These are phyloP conservation scores for Camelina laxa DNA, from an alignment of 345 rosid genomes.

Conservation along the genomic window DNA sequence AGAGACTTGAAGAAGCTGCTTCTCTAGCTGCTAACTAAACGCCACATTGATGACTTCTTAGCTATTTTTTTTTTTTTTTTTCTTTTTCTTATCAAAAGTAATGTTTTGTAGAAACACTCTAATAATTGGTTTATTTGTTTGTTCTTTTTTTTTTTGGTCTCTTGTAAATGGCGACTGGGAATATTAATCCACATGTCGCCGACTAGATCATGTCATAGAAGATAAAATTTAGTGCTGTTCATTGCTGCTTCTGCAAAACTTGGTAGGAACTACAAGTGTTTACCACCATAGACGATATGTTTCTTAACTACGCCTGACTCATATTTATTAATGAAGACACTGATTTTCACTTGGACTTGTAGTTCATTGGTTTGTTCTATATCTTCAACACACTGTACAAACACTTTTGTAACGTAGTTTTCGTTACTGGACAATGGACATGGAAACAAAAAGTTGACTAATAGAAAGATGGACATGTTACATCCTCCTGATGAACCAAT, in stretches of 20 bases:
- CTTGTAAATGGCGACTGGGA: conserved; percentile 41
- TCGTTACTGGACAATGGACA: background rate
- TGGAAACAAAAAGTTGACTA: background rate
- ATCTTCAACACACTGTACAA: background rate
- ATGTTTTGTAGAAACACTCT: conserved; percentile 30
- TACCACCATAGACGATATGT: background rate
- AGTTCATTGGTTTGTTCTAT: background rate
- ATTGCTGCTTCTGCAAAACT: conserved; percentile 7
- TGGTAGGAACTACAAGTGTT: conserved; percentile 15
- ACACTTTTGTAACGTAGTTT: background rate
- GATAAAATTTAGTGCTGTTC: conserved; percentile 29
- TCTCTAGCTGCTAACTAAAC: conserved; percentile 38
- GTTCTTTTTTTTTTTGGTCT: conserved; percentile 21
- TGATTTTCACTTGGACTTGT: background rate
- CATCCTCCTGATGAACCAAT: background rate
- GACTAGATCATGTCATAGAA: conserved; percentile 28
- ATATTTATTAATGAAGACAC: background rate
- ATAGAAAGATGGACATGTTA: background rate
- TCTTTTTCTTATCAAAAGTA: conserved; percentile 22
- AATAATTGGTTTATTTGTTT: conserved; percentile 36
- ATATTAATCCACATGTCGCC: conserved; percentile 37
- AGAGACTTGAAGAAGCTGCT: conserved; percentile 55
- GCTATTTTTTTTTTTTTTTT: conserved; percentile 20
- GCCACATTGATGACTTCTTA: conserved; percentile 8
- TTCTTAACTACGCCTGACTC: background rate